phyloP scores from a whole-genome alignment of 768 basidiomycete species.

The Porphyrellus cyaneotinctus region DNA sequence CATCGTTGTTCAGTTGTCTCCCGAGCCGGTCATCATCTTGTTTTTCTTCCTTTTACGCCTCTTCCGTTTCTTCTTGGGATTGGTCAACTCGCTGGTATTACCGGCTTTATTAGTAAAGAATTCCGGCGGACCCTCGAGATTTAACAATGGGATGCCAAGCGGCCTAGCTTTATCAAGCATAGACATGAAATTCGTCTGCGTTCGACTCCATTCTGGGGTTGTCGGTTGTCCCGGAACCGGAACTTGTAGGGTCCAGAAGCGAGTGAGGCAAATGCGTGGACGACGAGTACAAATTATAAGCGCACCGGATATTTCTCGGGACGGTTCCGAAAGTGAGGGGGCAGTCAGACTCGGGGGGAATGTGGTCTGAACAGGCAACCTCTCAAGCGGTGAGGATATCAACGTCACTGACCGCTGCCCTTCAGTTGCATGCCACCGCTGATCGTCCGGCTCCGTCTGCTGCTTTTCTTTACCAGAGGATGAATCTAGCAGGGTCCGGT shows the following conservation, averaged over 20 bases:
- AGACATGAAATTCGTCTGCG: slow-evolving; percentile 1
- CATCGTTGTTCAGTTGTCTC: slow-evolving; percentile 8
- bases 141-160: slow-evolving; percentile 44
- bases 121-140: slow-evolving; percentile 49
- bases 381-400: slow-evolving; percentile 2
- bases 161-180: slow-evolving; percentile 12
- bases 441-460: neutral
- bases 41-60: slow-evolving; percentile 53
- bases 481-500: slow-evolving; percentile 5
- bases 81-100: slow-evolving; percentile 14
- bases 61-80: slow-evolving; percentile 52
- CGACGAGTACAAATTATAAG: slow-evolving; percentile 4
- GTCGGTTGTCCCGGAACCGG: slow-evolving; percentile 11
- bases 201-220: slow-evolving; percentile 2
- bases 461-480: slow-evolving; percentile 5
- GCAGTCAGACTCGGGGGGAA: neutral
- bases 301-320: slow-evolving; percentile 18
- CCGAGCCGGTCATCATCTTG: slow-evolving; percentile 24
- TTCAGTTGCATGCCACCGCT: neutral
- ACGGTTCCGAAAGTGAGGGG: neutral
- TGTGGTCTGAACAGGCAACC: slow-evolving; percentile 6
- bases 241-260: slow-evolving; percentile 9
- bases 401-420: neutral
- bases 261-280: slow-evolving; percentile 13
- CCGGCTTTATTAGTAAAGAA: slow-evolving; percentile 11